Evolutionary conservation across 306 rosid species (phyloP).

Genomic region (Gynostemma pentaphyllum): DNA sequence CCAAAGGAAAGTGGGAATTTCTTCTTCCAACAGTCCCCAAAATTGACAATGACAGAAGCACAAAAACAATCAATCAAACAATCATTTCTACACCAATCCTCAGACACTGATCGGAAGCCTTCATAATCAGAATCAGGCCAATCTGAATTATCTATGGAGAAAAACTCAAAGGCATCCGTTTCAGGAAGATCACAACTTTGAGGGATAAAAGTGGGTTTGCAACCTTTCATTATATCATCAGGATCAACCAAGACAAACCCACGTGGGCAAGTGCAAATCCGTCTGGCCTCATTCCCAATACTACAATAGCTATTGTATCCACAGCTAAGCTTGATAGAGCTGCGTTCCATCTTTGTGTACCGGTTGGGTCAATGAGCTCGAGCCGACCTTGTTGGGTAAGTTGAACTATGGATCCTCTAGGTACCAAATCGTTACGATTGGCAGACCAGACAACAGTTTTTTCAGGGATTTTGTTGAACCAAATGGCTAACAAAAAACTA

Average conservation of each 20-base stretch:
- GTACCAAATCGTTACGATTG: conserved; percentile 6
- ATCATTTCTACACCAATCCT: conserved; percentile 20
- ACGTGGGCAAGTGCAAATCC: conserved; percentile 19
- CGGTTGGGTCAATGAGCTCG: conserved; percentile 17
- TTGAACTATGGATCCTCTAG: conserved; percentile 23
- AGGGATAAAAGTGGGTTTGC: conserved; percentile 22
- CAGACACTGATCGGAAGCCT: neutral
- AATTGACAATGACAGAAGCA: conserved; percentile 21
- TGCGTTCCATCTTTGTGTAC: conserved; percentile 9
- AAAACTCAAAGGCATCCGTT: conserved; percentile 9
- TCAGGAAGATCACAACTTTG: conserved; percentile 22
- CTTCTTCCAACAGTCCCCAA: conserved; percentile 32
- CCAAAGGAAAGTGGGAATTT: conserved; percentile 41
- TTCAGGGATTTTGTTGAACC: conserved; percentile 28
- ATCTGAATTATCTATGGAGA: neutral
- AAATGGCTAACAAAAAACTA: conserved; percentile 29
- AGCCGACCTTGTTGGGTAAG: conserved; percentile 13
- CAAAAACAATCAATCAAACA: conserved; percentile 43
- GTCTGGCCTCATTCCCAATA: neutral
- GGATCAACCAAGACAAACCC: conserved; percentile 26
- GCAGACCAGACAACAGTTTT: conserved; percentile 37
- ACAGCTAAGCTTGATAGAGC: neutral
- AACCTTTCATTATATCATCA: conserved; percentile 23
- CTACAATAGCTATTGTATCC: conserved; percentile 6
- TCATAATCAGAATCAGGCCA: conserved; percentile 4